Conservation (phyloP, 2,329 filamentous ascomycete genomes). For the Xylaria sp. region DNA sequence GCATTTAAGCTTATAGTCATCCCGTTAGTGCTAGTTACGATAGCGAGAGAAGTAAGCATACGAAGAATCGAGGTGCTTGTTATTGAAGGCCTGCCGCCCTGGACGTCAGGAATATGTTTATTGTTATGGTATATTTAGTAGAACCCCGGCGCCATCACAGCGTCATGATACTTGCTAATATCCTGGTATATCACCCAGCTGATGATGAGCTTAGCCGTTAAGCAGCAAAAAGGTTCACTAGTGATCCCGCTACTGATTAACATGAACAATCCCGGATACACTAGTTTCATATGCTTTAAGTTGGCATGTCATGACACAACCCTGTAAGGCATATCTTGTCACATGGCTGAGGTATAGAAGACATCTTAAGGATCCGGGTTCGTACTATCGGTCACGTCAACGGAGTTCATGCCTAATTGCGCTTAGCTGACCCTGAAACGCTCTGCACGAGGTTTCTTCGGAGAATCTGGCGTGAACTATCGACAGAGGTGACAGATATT, state of each 20-base stretch:
- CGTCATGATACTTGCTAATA: too few species aligned
- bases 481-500: background rate
- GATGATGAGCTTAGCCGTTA: too few species aligned
- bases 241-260: background rate
- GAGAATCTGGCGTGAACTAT: background rate
- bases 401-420: background rate
- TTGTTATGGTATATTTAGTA: background rate
- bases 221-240: too few species aligned
- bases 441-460: background rate
- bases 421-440: background rate
- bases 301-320: background rate
- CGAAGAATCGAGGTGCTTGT: background rate
- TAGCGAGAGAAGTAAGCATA: background rate
- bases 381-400: background rate
- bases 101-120: background rate
- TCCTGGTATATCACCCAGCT: too few species aligned
- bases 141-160: background rate
- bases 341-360: background rate
- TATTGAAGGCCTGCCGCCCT: background rate
- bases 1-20: background rate
- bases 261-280: background rate
- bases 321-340: background rate
- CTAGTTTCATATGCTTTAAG: background rate
- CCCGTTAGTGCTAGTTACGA: background rate
- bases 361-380: background rate